Evolutionary conservation across 1,139 yeast genomes (phyloP).

Genomic region (Hansenula lynferdii): DNA sequence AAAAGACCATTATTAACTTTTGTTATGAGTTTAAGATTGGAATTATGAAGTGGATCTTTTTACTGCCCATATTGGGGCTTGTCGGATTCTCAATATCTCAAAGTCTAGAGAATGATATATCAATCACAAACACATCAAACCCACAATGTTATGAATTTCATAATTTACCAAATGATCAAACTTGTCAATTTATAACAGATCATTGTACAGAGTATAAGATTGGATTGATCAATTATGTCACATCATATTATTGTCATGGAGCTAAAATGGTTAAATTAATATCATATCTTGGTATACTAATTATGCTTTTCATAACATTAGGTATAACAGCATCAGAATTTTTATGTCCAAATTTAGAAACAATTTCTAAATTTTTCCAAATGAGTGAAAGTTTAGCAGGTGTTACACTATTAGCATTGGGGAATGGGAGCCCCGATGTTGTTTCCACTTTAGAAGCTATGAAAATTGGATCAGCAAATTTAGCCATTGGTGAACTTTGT

Average conservation of each 20-base stretch:
- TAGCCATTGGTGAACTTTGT: slow-evolving; percentile 83
- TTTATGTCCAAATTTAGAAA: slow-evolving; percentile 69
- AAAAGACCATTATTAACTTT: too few relatives aligned
- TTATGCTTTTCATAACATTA: slow-evolving; percentile 49
- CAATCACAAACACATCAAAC: too few relatives aligned
- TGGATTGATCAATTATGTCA: slow-evolving; percentile 39
- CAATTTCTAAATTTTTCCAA: slow-evolving; percentile 55
- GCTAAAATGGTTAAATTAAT: slow-evolving; percentile 20
- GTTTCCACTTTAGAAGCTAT: slow-evolving; percentile 81
- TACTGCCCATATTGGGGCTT: too few relatives aligned
- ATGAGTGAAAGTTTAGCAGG: slow-evolving; percentile 84
- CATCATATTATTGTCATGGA: slow-evolving; percentile 35
- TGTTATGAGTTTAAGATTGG: too few relatives aligned
- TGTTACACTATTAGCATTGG: slow-evolving; percentile 81
- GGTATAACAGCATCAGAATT: slow-evolving; percentile 78
- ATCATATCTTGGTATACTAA: slow-evolving; percentile 22
- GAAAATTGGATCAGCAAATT: slow-evolving; percentile 57
- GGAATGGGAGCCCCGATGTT: slow-evolving; percentile 91
- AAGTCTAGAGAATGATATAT: too few relatives aligned
- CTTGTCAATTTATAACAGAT: slow-evolving; percentile 38
- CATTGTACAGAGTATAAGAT: slow-evolving; percentile 37
- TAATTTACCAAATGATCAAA: slow-evolving; percentile 29
- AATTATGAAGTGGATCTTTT: too few relatives aligned
- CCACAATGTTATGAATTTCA: slow-evolving; percentile 19
- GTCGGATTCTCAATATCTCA: too few relatives aligned